Conservation (phyloP, 1,284 basidiomycete species). For the Tylopilus sp. region DNA sequence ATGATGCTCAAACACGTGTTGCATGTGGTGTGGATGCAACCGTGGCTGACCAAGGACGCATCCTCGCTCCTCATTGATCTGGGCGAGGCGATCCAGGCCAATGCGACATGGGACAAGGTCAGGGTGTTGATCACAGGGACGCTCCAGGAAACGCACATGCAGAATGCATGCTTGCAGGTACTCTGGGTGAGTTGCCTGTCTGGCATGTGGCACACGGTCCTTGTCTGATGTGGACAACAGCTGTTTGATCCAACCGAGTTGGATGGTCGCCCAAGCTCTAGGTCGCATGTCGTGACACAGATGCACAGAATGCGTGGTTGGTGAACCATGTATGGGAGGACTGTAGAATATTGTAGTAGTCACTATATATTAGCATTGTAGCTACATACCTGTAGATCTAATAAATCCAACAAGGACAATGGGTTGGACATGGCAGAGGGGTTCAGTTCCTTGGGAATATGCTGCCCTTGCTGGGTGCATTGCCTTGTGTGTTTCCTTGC, state of each 20-base stretch:
- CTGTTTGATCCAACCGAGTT: slow-evolving; percentile 94
- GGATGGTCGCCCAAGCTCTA: slow-evolving; percentile 92
- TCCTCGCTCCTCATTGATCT: slow-evolving; percentile 84
- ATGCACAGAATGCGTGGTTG: slow-evolving; percentile 88
- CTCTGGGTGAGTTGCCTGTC: slow-evolving; percentile 63
- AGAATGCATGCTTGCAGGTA: slow-evolving; percentile 90
- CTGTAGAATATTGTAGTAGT: no score
- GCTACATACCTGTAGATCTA: no score
- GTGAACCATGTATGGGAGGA: slow-evolving; percentile 91
- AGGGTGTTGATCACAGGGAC: slow-evolving; percentile 74
- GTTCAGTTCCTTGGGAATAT: slow-evolving; percentile 72
- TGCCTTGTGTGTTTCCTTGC: not conserved
- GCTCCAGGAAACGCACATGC: slow-evolving; percentile 87
- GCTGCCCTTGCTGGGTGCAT: slow-evolving; percentile 71
- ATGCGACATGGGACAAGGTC: slow-evolving; percentile 70
- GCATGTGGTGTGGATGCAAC: slow-evolving; percentile 77
- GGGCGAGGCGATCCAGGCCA: slow-evolving; percentile 80
- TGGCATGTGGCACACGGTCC: no score
- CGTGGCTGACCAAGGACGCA: slow-evolving; percentile 85
- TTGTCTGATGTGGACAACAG: slow-evolving; percentile 55
- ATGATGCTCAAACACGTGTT: slow-evolving; percentile 77
- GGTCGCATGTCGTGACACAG: slow-evolving; percentile 89
- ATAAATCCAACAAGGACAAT: no score
- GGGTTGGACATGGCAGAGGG: slow-evolving; percentile 86
- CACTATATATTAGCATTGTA: no score